Conservation (phyloP, 441 rosid genomes). For the Pelargonium cotyledonis region DNA sequence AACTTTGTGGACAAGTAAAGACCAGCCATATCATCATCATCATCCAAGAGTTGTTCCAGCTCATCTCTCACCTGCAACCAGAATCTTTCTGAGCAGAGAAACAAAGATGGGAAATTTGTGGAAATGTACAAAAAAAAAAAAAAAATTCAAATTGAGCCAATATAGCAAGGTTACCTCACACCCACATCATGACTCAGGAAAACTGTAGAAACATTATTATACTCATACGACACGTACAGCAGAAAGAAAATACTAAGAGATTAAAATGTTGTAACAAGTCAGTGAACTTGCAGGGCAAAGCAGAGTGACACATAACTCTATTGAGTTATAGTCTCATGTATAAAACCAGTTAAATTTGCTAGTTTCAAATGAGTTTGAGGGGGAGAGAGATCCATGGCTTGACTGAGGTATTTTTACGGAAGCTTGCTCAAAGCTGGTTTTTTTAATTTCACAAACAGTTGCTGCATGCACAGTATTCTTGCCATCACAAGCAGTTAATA, state of each 20-base stretch:
- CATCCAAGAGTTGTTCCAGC: slow-evolving; percentile 89
- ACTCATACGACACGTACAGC: not conserved
- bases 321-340: no score
- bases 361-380: no score
- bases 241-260: not conserved
- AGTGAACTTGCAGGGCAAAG: not conserved
- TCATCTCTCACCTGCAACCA: slow-evolving; percentile 82
- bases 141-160: no score
- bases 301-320: not conserved
- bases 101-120: not conserved
- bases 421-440: no score
- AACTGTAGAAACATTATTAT: not conserved
- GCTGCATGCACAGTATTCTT: no score
- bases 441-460: no score
- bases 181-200: slow-evolving; percentile 1
- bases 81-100: slow-evolving; percentile 4
- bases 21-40: slow-evolving; percentile 97
- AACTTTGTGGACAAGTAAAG: slow-evolving; percentile 87
- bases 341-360: no score
- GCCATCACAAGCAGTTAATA: no score
- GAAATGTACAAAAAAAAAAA: no score
- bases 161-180: not conserved
- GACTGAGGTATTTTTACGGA: no score
- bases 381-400: no score
- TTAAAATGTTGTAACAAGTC: not conserved